Conservation (phyloP, 371 early-diverging fungal species). For the Vairimorpha necatrix region DNA sequence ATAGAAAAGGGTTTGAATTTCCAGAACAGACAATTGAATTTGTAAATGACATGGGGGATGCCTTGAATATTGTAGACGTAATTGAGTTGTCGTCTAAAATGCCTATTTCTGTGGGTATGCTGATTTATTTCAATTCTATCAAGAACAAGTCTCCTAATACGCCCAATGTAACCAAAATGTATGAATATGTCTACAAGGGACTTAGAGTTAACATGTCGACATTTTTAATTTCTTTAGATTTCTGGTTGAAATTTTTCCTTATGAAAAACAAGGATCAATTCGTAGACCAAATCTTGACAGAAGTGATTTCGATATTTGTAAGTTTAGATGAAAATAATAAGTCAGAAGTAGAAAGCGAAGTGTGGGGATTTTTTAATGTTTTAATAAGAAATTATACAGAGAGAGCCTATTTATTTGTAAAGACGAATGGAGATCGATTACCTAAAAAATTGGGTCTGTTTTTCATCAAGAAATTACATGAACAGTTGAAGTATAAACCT, state of each 20-base stretch:
- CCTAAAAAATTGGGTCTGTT: constrained; percentile 24
- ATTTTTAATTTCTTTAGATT: constrained; percentile 46
- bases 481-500: not conserved
- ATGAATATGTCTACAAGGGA: constrained; percentile 48
- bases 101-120: constrained; percentile 11
- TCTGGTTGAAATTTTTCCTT: constrained; percentile 49
- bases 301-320: constrained; percentile 26
- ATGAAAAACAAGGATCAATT: constrained; percentile 2
- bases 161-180: constrained; percentile 25
- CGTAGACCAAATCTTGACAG: constrained; percentile 35
- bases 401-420: constrained; percentile 9
- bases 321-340: constrained; percentile 31
- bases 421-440: constrained; percentile 21
- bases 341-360: constrained; percentile 34
- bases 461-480: constrained; percentile 39
- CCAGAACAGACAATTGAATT: constrained; percentile 47
- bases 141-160: constrained; percentile 27
- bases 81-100: constrained; percentile 30
- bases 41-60: constrained; percentile 34
- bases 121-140: constrained; percentile 24
- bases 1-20: constrained; percentile 23
- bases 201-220: constrained; percentile 26
- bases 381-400: constrained; percentile 39
- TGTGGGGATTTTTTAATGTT: constrained; percentile 35
- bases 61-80: constrained; percentile 17